These are phyloP conservation scores for Roridomyces roridus DNA, from an alignment of 768 basidiomycete species.

Conservation along the genomic window DNA sequence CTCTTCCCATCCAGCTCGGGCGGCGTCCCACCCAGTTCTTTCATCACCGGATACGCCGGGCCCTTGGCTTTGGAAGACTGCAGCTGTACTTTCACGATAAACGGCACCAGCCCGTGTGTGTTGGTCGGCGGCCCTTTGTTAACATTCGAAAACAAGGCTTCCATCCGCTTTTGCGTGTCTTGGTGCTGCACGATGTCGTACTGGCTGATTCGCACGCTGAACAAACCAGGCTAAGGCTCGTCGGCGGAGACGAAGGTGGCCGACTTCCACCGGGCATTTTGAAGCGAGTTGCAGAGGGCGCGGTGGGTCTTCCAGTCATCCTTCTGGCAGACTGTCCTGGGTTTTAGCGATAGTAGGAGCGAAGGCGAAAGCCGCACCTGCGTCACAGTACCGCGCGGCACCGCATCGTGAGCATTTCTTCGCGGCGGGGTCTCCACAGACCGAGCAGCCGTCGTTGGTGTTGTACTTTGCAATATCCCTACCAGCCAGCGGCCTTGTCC, in stretches of 20 bases:
- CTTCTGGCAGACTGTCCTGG: slow-evolving; percentile 17
- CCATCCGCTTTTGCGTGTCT: slow-evolving; percentile 3
- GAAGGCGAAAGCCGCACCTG: slow-evolving; percentile 8
- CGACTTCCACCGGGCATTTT: slow-evolving; percentile 17
- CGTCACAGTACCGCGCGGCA: slow-evolving; percentile 20
- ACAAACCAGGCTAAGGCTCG: neutral
- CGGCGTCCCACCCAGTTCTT: neutral
- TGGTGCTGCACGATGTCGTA: slow-evolving; percentile 19
- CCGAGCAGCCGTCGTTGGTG: slow-evolving; percentile 19
- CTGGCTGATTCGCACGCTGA: slow-evolving; percentile 2
- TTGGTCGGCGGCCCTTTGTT: slow-evolving; percentile 13
- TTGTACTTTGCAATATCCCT: slow-evolving; percentile 17
- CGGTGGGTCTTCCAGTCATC: slow-evolving; percentile 24
- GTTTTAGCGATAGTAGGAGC: too few relatives aligned
- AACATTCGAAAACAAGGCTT: neutral
- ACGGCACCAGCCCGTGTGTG: slow-evolving; percentile 23
- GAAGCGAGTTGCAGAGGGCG: slow-evolving; percentile 12
- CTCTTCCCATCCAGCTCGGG: neutral
- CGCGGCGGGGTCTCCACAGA: slow-evolving; percentile 22
- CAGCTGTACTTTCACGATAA: slow-evolving; percentile 23
- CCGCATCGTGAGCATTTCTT: slow-evolving; percentile 22
- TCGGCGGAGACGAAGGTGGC: slow-evolving; percentile 6
- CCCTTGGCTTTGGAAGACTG: neutral
- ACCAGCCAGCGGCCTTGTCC: slow-evolving; percentile 9
- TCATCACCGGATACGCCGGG: neutral